Percentiles rank a stretch among this genome's conserved stretches.
phyloP scores from a whole-genome alignment of 768 basidiomycete species.

The Boletus subparvulus region DNA sequence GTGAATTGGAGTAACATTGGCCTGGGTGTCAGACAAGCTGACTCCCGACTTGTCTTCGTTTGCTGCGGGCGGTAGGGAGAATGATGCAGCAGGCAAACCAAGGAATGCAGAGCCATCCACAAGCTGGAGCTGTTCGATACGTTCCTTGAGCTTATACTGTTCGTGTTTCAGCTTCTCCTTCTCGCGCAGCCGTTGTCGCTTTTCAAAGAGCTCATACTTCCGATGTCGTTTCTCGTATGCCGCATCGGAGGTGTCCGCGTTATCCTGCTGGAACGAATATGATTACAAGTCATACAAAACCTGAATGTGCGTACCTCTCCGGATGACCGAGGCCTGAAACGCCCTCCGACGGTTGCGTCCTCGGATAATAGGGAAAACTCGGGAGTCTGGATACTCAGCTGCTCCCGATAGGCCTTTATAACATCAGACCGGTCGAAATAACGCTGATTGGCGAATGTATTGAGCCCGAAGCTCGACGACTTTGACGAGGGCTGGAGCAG shows the following conservation, averaged over 20 bases:
- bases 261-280: slow-evolving; percentile 38
- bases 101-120: slow-evolving; percentile 77
- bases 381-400: slow-evolving; percentile 76
- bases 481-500: slow-evolving; percentile 44
- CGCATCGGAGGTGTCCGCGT: slow-evolving; percentile 73
- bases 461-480: slow-evolving; percentile 44
- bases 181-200: slow-evolving; percentile 79
- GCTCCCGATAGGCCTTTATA: slow-evolving; percentile 64
- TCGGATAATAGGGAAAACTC: slow-evolving; percentile 52
- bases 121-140: slow-evolving; percentile 76
- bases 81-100: slow-evolving; percentile 54
- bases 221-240: slow-evolving; percentile 80
- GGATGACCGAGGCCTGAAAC: slow-evolving; percentile 65
- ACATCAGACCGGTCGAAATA: slow-evolving; percentile 82
- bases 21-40: slow-evolving; percentile 34
- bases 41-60: slow-evolving; percentile 29
- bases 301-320: slow-evolving; percentile 60
- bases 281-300: slow-evolving; percentile 3
- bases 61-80: slow-evolving; percentile 39
- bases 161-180: slow-evolving; percentile 92
- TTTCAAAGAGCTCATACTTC: slow-evolving; percentile 85
- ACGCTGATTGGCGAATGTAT: slow-evolving; percentile 60
- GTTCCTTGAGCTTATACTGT: slow-evolving; percentile 87
- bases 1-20: slow-evolving; percentile 39
- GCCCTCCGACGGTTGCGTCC: slow-evolving; percentile 58